These are phyloP conservation scores for Venturia aucupariae DNA, from an alignment of 2,329 filamentous ascomycete genomes.

Conservation along the genomic window DNA sequence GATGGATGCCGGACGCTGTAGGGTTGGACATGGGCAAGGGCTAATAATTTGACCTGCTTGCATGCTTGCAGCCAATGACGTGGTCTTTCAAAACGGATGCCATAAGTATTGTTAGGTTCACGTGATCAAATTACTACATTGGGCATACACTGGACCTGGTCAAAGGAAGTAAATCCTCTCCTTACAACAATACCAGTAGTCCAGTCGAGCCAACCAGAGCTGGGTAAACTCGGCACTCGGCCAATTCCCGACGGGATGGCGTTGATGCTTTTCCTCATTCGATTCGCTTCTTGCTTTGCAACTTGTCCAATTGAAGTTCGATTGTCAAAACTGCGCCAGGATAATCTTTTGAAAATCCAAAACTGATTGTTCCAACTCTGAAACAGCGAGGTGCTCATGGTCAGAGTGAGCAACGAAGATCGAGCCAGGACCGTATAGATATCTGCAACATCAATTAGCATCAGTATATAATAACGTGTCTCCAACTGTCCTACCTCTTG, in stretches of 20 bases:
- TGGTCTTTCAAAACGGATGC: neutral
- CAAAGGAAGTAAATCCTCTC: too few species aligned
- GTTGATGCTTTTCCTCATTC: too few species aligned
- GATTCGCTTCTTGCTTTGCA: too few species aligned
- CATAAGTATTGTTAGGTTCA: neutral
- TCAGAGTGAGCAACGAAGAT: slow-evolving; percentile 85
- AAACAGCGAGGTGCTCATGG: slow-evolving; percentile 67
- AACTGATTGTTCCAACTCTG: slow-evolving; percentile 68
- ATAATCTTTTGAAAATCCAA: slow-evolving; percentile 55
- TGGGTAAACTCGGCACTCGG: too few species aligned
- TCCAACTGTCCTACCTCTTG: slow-evolving; percentile 29
- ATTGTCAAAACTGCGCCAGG: neutral
- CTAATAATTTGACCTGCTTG: too few species aligned
- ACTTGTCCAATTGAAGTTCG: neutral
- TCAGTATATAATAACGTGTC: too few species aligned
- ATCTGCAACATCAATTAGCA: slow-evolving; percentile 26
- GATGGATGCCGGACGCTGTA: neutral
- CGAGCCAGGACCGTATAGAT: slow-evolving; percentile 54
- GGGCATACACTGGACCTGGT: neutral
- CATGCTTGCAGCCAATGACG: slow-evolving; percentile 4
- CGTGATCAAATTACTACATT: neutral
- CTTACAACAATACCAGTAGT: too few species aligned
- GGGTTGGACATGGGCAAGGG: neutral
- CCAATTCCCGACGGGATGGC: too few species aligned
- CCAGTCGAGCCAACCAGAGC: too few species aligned